These are phyloP conservation scores for Lyophyllum shimeji DNA, from an alignment of 768 basidiomycete genomes.

Conservation along the genomic window DNA sequence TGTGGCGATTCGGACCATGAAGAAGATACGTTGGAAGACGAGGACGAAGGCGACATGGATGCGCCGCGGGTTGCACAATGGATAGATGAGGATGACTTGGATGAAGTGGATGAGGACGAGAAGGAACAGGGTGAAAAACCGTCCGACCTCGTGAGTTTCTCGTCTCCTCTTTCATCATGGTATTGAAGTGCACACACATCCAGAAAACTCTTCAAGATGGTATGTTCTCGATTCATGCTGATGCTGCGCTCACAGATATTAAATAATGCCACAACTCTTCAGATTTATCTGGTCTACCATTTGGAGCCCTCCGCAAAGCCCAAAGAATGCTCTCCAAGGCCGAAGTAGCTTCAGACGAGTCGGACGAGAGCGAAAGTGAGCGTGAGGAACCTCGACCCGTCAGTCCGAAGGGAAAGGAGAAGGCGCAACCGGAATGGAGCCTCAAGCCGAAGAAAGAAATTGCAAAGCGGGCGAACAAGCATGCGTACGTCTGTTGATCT, in stretches of 20 bases:
- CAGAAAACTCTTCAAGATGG: conserved; percentile 11
- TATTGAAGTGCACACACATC: neutral
- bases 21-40: conserved; percentile 18
- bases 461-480: conserved; percentile 70
- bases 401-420: conserved; percentile 19
- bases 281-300: conserved; percentile 63
- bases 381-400: conserved; percentile 10
- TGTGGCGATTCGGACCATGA: conserved; percentile 22
- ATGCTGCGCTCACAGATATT: neutral
- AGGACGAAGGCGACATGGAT: conserved; percentile 43
- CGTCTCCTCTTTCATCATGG: neutral
- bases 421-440: conserved; percentile 41
- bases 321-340: conserved; percentile 51
- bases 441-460: conserved; percentile 44
- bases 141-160: conserved; percentile 27
- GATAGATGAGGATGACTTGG: conserved; percentile 50
- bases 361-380: conserved; percentile 16
- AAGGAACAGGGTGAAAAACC: conserved; percentile 25
- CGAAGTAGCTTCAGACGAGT: conserved; percentile 30
- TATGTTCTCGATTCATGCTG: neutral
- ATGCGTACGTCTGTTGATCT: conserved; percentile 64
- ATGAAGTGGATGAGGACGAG: conserved; percentile 34
- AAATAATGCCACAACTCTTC: neutral
- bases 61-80: conserved; percentile 61
- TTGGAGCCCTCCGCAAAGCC: conserved; percentile 66